phyloP scores from a whole-genome alignment of 768 basidiomycete genomes.

The Pulveroboletus sp. region DNA sequence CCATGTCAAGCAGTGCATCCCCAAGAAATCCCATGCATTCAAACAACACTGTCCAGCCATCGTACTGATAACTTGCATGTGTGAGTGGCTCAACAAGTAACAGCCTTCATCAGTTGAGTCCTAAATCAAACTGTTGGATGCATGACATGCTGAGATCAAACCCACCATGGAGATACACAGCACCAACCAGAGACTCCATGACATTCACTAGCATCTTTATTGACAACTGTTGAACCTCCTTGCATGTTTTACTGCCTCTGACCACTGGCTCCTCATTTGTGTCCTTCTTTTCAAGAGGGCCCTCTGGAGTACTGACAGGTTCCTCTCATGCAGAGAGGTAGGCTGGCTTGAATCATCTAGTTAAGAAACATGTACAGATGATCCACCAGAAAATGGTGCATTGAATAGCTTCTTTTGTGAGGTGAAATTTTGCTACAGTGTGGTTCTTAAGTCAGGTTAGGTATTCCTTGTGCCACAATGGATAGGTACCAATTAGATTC shows the following conservation, averaged over 20 bases:
- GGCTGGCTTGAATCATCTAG: too few relatives aligned
- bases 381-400: too few relatives aligned
- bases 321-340: too few relatives aligned
- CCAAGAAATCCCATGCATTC: slow-evolving; percentile 79
- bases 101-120: slow-evolving; percentile 48
- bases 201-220: slow-evolving; percentile 86
- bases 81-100: slow-evolving; percentile 74
- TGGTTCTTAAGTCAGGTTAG: slow-evolving; percentile 69
- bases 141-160: slow-evolving; percentile 58
- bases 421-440: slow-evolving; percentile 59
- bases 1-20: slow-evolving; percentile 75
- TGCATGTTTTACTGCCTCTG: slow-evolving; percentile 25
- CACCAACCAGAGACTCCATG: slow-evolving; percentile 78
- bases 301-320: too few relatives aligned
- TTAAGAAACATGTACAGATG: too few relatives aligned
- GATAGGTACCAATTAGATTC: slow-evolving; percentile 59
- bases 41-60: slow-evolving; percentile 58
- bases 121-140: slow-evolving; percentile 54
- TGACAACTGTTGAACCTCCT: slow-evolving; percentile 44
- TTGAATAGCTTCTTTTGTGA: slow-evolving; percentile 60
- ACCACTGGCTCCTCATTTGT: slow-evolving; percentile 11
- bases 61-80: slow-evolving; percentile 63
- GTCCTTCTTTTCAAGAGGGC: too few relatives aligned
- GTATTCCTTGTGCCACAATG: slow-evolving; percentile 77
- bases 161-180: slow-evolving; percentile 64